A percentile compares a stretch with the other conserved stretches of the same genome.
Conservation (phyloP, 441 rosid species). For the Mallotus repandus region DNA sequence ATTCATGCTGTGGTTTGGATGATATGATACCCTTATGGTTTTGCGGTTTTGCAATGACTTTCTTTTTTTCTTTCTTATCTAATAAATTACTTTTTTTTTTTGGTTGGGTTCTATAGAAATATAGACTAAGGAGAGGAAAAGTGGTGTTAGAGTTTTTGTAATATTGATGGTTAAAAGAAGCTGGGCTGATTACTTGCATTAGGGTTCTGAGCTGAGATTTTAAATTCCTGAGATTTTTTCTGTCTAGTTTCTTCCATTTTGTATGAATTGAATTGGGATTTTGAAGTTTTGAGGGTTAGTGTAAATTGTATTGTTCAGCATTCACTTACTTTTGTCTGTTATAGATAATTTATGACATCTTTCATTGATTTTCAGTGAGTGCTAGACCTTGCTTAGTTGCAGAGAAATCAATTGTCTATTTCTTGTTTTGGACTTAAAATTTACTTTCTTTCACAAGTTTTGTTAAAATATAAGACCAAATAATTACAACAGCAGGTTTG, state of each 20-base stretch:
- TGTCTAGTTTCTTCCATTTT: neutral
- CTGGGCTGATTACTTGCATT: slow-evolving; percentile 8
- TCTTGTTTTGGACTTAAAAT: neutral
- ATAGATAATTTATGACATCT: neutral
- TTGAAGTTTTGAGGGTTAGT: neutral
- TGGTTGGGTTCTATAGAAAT: neutral
- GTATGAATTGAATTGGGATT: neutral
- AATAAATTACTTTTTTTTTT: neutral
- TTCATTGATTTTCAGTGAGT: slow-evolving; percentile 1
- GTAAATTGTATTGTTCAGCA: neutral
- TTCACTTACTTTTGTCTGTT: neutral
- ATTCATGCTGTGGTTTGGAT: neutral
- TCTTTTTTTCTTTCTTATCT: neutral
- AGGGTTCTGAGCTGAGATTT: slow-evolving; percentile 1
- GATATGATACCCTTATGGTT: neutral
- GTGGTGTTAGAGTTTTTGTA: neutral
- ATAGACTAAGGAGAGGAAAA: no score
- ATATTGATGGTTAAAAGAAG: neutral
- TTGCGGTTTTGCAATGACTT: neutral
- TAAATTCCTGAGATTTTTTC: neutral
- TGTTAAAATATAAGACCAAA: no score
- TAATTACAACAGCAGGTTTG: neutral
- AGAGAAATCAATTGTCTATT: neutral
- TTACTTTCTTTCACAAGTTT: slow-evolving; percentile 5
- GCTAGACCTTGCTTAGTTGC: no score